Percentiles rank a stretch among this genome's conserved stretches.
phyloP scores from a whole-genome alignment of 768 basidiomycete species.

The Boletus rubescentipes region DNA sequence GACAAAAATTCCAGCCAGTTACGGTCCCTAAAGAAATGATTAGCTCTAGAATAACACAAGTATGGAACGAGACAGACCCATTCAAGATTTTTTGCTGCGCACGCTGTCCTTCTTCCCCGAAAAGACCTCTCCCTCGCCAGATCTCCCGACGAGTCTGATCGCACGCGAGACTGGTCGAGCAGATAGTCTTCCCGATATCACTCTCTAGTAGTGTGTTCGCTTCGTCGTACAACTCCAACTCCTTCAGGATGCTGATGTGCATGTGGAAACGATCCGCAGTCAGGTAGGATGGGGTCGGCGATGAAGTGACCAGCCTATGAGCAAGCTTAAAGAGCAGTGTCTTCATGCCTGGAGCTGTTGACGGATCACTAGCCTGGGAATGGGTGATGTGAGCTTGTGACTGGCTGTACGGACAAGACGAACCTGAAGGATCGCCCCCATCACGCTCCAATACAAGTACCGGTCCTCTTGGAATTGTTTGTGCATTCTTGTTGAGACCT shows the following conservation, averaged over 20 bases:
- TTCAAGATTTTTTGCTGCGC: slow-evolving; percentile 61
- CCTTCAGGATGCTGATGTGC: slow-evolving; percentile 67
- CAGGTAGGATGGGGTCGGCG: slow-evolving; percentile 60
- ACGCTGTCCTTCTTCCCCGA: slow-evolving; percentile 58
- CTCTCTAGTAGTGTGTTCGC: slow-evolving; percentile 66
- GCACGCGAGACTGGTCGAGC: slow-evolving; percentile 67
- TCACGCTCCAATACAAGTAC: slow-evolving; percentile 82
- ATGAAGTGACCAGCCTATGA: slow-evolving; percentile 66
- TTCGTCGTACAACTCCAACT: slow-evolving; percentile 67
- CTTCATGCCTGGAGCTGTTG: slow-evolving; percentile 62
- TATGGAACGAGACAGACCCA: slow-evolving; percentile 43
- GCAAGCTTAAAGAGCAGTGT: slow-evolving; percentile 74
- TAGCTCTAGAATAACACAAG: slow-evolving; percentile 2
- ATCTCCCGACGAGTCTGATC: slow-evolving; percentile 76
- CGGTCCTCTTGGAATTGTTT: slow-evolving; percentile 82
- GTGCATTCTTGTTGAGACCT: slow-evolving; percentile 81
- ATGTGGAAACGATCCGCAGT: slow-evolving; percentile 77
- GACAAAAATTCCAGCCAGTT: slow-evolving; percentile 87
- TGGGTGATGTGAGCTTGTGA: slow-evolving; percentile 9
- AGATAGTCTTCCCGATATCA: slow-evolving; percentile 66
- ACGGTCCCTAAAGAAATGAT: slow-evolving; percentile 56
- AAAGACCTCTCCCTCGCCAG: slow-evolving; percentile 54
- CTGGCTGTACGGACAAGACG: neutral
- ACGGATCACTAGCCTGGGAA: slow-evolving; percentile 67
- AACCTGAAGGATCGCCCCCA: slow-evolving; percentile 79